These are phyloP conservation scores for Arabidopsis suecica DNA, from an alignment of 345 rosid genomes.

Conservation along the genomic window DNA sequence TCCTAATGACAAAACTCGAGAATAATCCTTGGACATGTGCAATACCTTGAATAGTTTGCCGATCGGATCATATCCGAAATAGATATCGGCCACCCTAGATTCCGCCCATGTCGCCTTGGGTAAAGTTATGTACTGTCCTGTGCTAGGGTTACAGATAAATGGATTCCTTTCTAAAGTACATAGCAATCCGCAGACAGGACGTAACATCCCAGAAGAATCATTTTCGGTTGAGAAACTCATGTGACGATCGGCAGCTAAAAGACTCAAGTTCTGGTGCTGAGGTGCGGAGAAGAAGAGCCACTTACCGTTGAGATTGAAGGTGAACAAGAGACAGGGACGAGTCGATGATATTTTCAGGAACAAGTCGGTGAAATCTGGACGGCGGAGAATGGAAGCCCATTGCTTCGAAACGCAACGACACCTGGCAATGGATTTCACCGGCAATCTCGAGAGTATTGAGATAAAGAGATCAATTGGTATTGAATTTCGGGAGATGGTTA, in stretches of 20 bases:
- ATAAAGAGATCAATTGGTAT: background rate
- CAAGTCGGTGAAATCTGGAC: constrained; percentile 5
- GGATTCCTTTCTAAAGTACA: background rate
- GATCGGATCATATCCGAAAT: background rate
- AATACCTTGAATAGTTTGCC: background rate
- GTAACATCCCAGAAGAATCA: background rate
- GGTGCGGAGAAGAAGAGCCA: background rate
- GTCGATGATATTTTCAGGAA: background rate
- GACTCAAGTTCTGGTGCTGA: background rate
- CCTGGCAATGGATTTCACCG: background rate
- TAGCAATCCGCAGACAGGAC: background rate
- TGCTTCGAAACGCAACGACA: background rate
- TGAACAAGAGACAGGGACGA: constrained; percentile 3
- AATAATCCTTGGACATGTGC: no score
- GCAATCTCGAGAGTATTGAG: constrained; percentile 4
- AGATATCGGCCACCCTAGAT: no score
- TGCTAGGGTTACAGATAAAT: background rate
- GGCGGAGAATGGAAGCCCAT: constrained; percentile 8
- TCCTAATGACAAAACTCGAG: background rate
- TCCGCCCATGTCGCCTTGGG: background rate
- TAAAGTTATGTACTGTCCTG: background rate
- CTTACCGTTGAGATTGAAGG: background rate
- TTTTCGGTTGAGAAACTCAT: background rate
- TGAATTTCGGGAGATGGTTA: background rate
- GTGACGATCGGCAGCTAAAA: background rate